Base-by-base conservation (phyloP, 805 yeast species). In the Saccharomyces jurei region DNA sequence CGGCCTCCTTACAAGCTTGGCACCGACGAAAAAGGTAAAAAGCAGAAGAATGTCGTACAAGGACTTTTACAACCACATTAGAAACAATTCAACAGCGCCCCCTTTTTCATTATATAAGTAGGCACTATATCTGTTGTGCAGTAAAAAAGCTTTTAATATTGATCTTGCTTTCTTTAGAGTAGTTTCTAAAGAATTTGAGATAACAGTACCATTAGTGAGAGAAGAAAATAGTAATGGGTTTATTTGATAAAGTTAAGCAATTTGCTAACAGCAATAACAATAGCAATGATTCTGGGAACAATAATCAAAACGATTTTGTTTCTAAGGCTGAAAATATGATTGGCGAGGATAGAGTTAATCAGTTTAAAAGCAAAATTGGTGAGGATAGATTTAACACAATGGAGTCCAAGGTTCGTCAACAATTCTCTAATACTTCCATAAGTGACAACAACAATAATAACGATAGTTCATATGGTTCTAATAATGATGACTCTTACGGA, bases 211-310 rank as follows among this genome's bases (percentile, higher is more conserved):
- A 13, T 10, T 21, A 29, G 25, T 27, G n/a, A 52, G n/a, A 46
- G 11, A 14, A 30, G 13, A 3, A 49, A 41, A 44, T 44, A 55
- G 63, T 36, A 58, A 74, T 74, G 78, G 80, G 80, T 55, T 65
- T 76, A 52, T 73, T 77, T 60, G 79, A 76, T 58, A 66, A 63
- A 52, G 76, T 73, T 47, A 75, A 72, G 63, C 70, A 74, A 28
- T 69, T 69, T 51, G 66, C 72, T 46, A 55, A 57, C 47, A 59
- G 60, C 51, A 63, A 63, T 68, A 60, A 63, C 57, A 52, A 60
- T 41, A 61, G 66, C 60, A 51, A 56, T 28, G 17, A 3, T 17
- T 36, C 44, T 17, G 25, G 44, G 48, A 46, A 36, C 25, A 50
- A 51, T 50, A 54, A 52, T 36, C 51, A 54, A 49, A 56, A 53